Percentiles rank a stretch among this genome's conserved stretches.
Evolutionary conservation across 169 alveolate genomes (phyloP).

Genomic region (Fabrea salina): DNA sequence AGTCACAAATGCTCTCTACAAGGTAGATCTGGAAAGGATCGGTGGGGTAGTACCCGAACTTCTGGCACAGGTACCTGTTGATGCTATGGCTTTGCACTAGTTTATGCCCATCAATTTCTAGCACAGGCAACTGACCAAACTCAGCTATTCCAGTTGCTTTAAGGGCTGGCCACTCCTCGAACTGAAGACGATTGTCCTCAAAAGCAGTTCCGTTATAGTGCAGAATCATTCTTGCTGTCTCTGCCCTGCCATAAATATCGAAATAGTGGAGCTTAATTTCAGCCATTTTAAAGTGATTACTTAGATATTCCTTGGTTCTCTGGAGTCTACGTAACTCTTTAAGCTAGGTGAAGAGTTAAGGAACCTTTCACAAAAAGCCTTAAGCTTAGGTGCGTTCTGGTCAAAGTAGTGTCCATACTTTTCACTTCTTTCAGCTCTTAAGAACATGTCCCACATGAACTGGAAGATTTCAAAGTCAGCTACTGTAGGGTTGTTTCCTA

Average conservation of each 20-base stretch:
- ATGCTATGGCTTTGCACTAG: conserved; percentile 26
- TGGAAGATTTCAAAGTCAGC: conserved; percentile 1
- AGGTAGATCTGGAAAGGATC: conserved; percentile 17
- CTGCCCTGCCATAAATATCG: conserved; percentile 53
- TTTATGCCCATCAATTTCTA: conserved; percentile 31
- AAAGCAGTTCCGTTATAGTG: conserved; percentile 16
- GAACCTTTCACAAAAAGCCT: not conserved
- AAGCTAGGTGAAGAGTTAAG: not conserved
- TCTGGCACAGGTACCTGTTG: conserved; percentile 29
- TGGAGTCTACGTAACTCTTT: not conserved
- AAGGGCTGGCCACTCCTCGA: not conserved
- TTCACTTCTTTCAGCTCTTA: too few relatives aligned
- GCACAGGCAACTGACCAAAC: conserved; percentile 27
- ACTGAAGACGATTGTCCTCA: conserved; percentile 38
- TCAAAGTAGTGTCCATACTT: not conserved
- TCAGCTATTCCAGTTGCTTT: not conserved
- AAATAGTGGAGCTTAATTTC: conserved; percentile 46
- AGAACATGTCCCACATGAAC: not conserved
- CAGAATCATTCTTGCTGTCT: conserved; percentile 47
- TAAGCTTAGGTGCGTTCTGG: not conserved
- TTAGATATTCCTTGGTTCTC: not conserved
- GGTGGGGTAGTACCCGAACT: conserved; percentile 37
- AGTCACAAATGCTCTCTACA: not conserved
- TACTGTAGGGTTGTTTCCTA: conserved; percentile 3
- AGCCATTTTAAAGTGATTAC: too few relatives aligned